Evolutionary conservation across 75 land plant species (phyloP).

Genomic region (Pinus taeda): DNA sequence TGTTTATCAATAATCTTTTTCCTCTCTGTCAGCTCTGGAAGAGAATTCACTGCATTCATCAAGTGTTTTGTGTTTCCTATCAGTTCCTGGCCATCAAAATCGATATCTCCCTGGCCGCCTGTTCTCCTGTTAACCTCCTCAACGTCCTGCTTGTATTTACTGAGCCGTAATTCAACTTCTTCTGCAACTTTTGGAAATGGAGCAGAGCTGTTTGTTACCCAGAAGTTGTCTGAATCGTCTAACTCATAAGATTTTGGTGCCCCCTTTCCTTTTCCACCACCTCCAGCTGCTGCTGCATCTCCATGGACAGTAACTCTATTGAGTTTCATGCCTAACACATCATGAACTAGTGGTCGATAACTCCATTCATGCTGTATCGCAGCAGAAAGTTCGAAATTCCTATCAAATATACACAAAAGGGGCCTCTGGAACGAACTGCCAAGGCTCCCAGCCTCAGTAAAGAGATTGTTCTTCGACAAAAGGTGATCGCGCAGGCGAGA

Average conservation of each 20-base stretch:
- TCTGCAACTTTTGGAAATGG: slow-evolving; percentile 91
- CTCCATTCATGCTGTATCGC: slow-evolving; percentile 97
- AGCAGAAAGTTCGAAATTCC: slow-evolving; percentile 89
- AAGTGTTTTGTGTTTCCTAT: slow-evolving; percentile 94
- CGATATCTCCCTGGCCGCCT: slow-evolving; percentile 58
- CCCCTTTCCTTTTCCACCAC: slow-evolving; percentile 41
- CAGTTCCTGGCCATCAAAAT: slow-evolving; percentile 82
- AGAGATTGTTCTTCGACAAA: slow-evolving; percentile 74
- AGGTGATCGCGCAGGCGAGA: slow-evolving; percentile 72
- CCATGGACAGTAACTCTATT: slow-evolving; percentile 58
- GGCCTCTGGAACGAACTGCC: slow-evolving; percentile 85
- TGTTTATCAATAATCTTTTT: slow-evolving; percentile 95
- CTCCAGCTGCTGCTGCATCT: slow-evolving; percentile 25
- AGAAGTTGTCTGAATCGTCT: slow-evolving; percentile 78
- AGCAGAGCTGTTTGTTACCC: slow-evolving; percentile 71
- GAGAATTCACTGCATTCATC: slow-evolving; percentile 95
- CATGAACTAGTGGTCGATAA: slow-evolving; percentile 91
- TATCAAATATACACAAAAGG: slow-evolving; percentile 80
- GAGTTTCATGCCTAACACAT: slow-evolving; percentile 77
- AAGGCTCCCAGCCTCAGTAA: slow-evolving; percentile 72
- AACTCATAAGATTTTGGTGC: slow-evolving; percentile 61
- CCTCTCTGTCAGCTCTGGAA: slow-evolving; percentile 92
- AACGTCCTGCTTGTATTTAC: slow-evolving; percentile 83
- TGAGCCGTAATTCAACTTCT: slow-evolving; percentile 79
- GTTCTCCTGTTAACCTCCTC: slow-evolving; percentile 90